A percentile compares a stretch with the other conserved stretches of the same genome.
Conservation (phyloP, 257 asterid species). For the Schizonepeta tenuifolia region DNA sequence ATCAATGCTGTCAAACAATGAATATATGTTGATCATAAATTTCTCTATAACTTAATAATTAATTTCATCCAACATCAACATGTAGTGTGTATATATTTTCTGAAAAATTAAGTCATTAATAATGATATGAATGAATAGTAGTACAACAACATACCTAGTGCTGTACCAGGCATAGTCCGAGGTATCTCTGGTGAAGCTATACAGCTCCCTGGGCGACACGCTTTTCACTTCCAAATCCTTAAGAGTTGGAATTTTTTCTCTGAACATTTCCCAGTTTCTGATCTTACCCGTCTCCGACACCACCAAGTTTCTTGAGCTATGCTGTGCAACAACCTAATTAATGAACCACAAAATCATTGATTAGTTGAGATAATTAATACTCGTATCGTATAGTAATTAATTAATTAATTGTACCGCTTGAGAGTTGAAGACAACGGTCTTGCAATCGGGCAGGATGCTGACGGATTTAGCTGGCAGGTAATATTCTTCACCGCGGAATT, state of each 20-base stretch:
- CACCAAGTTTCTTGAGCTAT: slow-evolving; percentile 66
- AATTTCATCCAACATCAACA: neutral
- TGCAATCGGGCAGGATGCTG: slow-evolving; percentile 96
- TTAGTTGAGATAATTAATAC: too few relatives aligned
- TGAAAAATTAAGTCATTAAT: too few relatives aligned
- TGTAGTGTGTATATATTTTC: too few relatives aligned
- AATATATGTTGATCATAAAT: too few relatives aligned
- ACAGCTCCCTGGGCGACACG: slow-evolving; percentile 63
- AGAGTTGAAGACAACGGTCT: slow-evolving; percentile 83
- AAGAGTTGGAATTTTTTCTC: slow-evolving; percentile 55
- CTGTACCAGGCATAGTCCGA: slow-evolving; percentile 93
- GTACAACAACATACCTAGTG: slow-evolving; percentile 62
- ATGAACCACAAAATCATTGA: neutral
- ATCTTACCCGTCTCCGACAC: slow-evolving; percentile 46
- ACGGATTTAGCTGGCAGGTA: slow-evolving; percentile 66
- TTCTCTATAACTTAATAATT: neutral
- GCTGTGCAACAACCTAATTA: slow-evolving; percentile 84
- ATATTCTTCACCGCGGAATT: slow-evolving; percentile 66
- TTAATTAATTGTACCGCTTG: slow-evolving; percentile 59
- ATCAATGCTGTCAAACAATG: slow-evolving; percentile 45
- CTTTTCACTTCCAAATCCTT: slow-evolving; percentile 44
- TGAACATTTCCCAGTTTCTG: slow-evolving; percentile 62
- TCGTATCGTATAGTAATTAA: too few relatives aligned
- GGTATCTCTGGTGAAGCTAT: slow-evolving; percentile 63
- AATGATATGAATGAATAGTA: too few relatives aligned